Base-by-base conservation (phyloP, 139 green algal genomes). In the Chlamydomonas incerta region DNA sequence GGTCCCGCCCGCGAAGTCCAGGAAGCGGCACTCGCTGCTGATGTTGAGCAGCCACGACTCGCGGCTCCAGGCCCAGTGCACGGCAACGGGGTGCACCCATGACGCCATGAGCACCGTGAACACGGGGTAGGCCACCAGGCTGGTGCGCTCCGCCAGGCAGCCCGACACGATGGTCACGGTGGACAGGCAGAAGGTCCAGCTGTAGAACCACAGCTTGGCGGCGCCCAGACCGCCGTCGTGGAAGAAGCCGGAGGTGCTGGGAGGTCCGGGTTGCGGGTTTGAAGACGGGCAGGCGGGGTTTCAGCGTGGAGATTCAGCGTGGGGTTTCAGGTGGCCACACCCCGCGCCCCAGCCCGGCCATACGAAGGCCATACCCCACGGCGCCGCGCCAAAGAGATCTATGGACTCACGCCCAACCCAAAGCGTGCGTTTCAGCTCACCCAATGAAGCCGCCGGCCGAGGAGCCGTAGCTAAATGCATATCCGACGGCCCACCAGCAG, bases 401-500 rank as follows among this genome's bases (percentile, higher is more conserved):
- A 57, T 10, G 50, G 11, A 14, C 50, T 57, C 14, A 20, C 11
- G 50, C 50, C 11, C 50, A 10, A 14, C 50, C 50, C 11, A 10
- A 14, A 57, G 50, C 11, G 14, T 57, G 50, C 50, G 14, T 18
- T 65, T 14, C 58, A 50, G 31, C 88, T 79, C 68, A 93, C 90
- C 93, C 93, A 10, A 95, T 90, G 50, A 95, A 88, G n/a, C 90
- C 90, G 20, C 31, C 47, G 8, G 83, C 84, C 13, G 69, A 82
- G 6, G 72, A 23, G 6, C 93, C 94, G 66, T 95, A 90, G 11
- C 90, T 86, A 76, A 97, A 95, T 28, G 91, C 93, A 60, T 91
- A 96, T 6, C 95, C 95, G 0, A 96, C 75, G 1, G 89, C 81
- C 93, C 93, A 95, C 89, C 91, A 95, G 46, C 74, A 82, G 34